phyloP scores from a whole-genome alignment of 2,329 filamentous ascomycete species.

The Aspergillus versicolor region DNA sequence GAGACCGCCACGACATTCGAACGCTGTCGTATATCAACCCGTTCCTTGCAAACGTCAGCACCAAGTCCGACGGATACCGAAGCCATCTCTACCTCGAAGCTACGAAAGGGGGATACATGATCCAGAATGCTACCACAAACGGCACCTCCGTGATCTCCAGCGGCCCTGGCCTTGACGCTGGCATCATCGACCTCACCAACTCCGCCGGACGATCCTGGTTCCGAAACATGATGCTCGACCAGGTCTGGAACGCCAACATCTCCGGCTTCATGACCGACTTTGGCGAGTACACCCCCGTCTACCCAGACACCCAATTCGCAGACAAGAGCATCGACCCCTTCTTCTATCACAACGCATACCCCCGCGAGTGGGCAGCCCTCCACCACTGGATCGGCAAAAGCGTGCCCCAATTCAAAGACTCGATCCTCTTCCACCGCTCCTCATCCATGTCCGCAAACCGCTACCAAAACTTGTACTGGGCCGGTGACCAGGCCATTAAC shows the following conservation, averaged over 20 bases:
- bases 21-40: neutral
- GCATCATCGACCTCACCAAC: neutral
- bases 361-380: neutral
- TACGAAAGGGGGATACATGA: neutral
- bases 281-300: neutral
- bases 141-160: neutral
- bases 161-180: neutral
- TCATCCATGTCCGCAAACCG: neutral
- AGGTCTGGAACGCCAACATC: neutral
- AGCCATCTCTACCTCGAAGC: neutral
- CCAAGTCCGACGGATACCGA: neutral
- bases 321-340: neutral
- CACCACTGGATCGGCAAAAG: neutral
- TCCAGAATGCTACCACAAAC: neutral
- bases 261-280: neutral
- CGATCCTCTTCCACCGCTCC: neutral
- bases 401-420: neutral
- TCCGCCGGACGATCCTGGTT: neutral
- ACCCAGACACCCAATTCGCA: neutral
- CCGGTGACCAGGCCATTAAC: neutral
- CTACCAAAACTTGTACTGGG: neutral
- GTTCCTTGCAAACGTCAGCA: neutral
- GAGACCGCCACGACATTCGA: neutral
- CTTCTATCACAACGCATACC: neutral
- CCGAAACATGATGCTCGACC: neutral